Evolutionary conservation across 768 basidiomycete genomes (phyloP), one percentile per base, ranked within the genome.

Genomic region (Mycena rebaudengoi): DNA sequence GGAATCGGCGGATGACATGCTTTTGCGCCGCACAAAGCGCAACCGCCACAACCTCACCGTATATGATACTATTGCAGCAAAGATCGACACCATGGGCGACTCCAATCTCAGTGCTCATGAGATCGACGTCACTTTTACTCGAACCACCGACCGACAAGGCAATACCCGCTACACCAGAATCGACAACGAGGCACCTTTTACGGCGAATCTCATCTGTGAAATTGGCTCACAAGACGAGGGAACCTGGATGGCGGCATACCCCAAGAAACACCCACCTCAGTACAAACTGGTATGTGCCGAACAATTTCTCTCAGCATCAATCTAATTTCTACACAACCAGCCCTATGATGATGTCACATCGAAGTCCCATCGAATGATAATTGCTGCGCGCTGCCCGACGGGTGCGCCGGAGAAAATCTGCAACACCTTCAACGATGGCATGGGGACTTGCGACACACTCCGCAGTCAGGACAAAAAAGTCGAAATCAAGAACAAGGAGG

Each of bases 171-270:
- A 55, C 40, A 13, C 29, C 10, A 55, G 23, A 41, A 6, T 48
- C 5, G 46, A 49, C n/a, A n/a, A n/a, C 0, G 51, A 32, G 0
- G 35, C 46, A 3, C 59, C 49, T 4, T 56, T 57, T 40, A 20
- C 10, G 18, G 49, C 48, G 13, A 64, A 33, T 21, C 25, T 64
- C 29, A 30, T 64, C 20, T 40, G 37, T 29, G 63, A 64, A n/a
- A 46, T 64, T 23, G 63, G 62, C 1, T 64, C 62, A 12, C 49
- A 56, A 26, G 48, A 26, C 4, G 18, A 58, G 23, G 62, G 62
- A 1, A 64, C 55, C 12, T 57, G 55, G 41, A n/a, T 64, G 29
- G 62, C 44, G 13, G 48, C 48, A 6, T 54, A 50, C 21, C 37
- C 26, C 1, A 44, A 35, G 41, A 60, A 60, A 18, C 21, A 16